Base-by-base conservation (phyloP, 768 basidiomycete genomes). In the Phlegmacium glaucopus region DNA sequence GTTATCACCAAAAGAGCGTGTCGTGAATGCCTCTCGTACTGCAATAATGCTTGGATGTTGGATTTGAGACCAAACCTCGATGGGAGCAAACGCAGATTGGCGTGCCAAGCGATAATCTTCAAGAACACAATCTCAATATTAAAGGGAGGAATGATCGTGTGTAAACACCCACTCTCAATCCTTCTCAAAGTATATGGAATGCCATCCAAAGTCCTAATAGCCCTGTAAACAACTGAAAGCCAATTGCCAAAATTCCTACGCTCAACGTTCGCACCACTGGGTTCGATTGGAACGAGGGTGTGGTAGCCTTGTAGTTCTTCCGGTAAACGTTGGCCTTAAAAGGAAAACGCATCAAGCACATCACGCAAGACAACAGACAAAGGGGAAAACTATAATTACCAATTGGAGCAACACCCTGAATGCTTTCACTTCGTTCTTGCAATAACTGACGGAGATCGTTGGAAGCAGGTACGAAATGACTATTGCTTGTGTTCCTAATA, bases 11-110 rank as follows among this genome's bases (percentile, higher is more conserved):
- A 99, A 99, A 1, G 89, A 82, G 25, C 85, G 79, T 0, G 95
- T 95, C 0, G 96, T 98, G 70, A 99, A 97, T 0, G 95, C 96
- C 63, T 98, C 96, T 41, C 80, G 78, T 16, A 98, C 71, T 8
- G 80, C 66, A 12, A 95, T 82, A 50, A 99, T 85, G 52, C 80
- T 85, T 1, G 96, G 94, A 68, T 98, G 95, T 13, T 73, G 78
- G 47, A 98, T 72, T 37, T 79, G 74, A 1, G 83, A 81, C 96
- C 96, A 99, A 12, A 81, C 71, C 54, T 96, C 94, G 39, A 97
- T 85, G 8, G 82, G 69, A 10, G 68, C 70, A 58, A 99, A 94
- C 1, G 95, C 94, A 16, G 76, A 71, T 59, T 91, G 90, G 53
- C 90, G 82, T 57, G 74, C 78, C 43, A 98, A 69, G 22, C 93